These are phyloP conservation scores for Chloris gayana DNA, from an alignment of 176 grass and related monocot genomes.

Conservation along the genomic window DNA sequence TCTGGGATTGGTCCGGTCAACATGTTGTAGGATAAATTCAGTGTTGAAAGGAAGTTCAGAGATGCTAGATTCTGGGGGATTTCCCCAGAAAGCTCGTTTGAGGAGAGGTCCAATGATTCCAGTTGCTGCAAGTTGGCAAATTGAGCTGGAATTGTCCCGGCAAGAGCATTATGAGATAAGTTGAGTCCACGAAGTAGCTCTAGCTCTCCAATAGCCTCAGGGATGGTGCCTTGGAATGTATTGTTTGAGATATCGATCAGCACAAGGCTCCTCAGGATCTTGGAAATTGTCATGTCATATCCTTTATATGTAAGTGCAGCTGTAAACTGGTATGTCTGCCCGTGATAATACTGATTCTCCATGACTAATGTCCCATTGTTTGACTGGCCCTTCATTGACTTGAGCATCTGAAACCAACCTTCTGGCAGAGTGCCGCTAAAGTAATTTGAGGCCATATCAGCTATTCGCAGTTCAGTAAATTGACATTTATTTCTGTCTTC, in stretches of 20 bases:
- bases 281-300: not conserved
- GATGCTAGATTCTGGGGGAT: not conserved
- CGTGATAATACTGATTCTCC: not conserved
- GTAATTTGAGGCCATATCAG: conserved; percentile 27
- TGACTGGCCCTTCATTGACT: conserved; percentile 16
- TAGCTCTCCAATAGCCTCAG: not conserved
- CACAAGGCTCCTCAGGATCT: not conserved
- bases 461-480: not conserved
- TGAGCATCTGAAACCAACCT: conserved; percentile 15
- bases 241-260: conserved; percentile 26
- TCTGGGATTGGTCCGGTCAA: conserved; percentile 10
- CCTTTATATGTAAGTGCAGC: conserved; percentile 14
- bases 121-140: not conserved
- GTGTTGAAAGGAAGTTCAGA: not conserved
- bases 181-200: conserved; percentile 39
- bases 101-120: conserved; percentile 19
- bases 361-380: conserved; percentile 21
- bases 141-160: conserved; percentile 29
- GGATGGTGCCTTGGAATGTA: not conserved
- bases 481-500: not conserved
- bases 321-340: conserved; percentile 5
- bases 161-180: conserved; percentile 38
- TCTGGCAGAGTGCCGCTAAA: conserved; percentile 37
- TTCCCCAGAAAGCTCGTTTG: not conserved
- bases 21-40: conserved; percentile 1